Conservation (phyloP, 2,329 filamentous ascomycete species). For the Emericellopsis cladophorae region DNA sequence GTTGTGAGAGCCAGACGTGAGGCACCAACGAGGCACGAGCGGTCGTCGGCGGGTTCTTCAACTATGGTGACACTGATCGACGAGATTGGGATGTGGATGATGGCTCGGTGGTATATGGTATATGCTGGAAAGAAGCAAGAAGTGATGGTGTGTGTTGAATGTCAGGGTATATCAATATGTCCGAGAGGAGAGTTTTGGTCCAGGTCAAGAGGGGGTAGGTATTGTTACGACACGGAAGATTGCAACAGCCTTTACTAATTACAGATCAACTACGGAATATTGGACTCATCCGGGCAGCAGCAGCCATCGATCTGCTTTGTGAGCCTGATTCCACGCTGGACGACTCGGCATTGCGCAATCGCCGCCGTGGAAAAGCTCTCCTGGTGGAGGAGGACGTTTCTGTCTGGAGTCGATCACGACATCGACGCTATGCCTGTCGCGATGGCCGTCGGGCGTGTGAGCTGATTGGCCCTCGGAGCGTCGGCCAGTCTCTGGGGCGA, state of each 20-base stretch:
- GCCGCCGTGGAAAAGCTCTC: conserved; percentile 13
- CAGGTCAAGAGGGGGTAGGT: not conserved
- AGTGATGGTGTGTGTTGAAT: too few species aligned
- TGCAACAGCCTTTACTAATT: not conserved
- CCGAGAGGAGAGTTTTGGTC: not conserved
- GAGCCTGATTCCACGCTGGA: not conserved
- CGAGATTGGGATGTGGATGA: too few species aligned
- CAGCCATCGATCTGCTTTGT: not conserved
- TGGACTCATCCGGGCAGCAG: not conserved
- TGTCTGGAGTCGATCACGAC: conserved; percentile 33
- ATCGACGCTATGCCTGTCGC: conserved; percentile 38
- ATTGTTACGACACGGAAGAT: not conserved
- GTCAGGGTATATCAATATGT: too few species aligned
- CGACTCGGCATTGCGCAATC: conserved; percentile 20
- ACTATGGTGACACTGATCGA: too few species aligned
- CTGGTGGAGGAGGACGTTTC: conserved; percentile 9
- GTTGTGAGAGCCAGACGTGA: too few species aligned
- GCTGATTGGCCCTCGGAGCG: conserved; percentile 19
- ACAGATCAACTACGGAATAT: not conserved
- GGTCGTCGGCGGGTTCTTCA: too few species aligned
- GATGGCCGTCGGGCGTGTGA: conserved; percentile 15
- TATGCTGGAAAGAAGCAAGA: too few species aligned
- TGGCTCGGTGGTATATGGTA: too few species aligned
- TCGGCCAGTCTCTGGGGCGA: too few species aligned
- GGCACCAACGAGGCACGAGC: too few species aligned